Evolutionary conservation across 805 yeast genomes (phyloP), one percentile per base, ranked within the genome.

Genomic region (Phaffomyces antillensis): DNA sequence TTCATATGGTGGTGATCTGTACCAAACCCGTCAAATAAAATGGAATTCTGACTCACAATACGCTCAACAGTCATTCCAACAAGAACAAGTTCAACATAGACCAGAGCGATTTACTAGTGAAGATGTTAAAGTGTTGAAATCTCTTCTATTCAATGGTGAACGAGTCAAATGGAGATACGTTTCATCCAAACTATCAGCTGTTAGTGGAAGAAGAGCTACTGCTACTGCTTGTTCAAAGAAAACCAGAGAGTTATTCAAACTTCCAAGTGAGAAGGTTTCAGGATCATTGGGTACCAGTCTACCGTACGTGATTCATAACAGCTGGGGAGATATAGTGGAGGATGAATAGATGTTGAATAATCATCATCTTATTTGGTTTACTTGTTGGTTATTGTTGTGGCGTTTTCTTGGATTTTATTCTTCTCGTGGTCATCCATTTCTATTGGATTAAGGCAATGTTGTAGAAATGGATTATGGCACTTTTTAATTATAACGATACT

Each of bases 141-240:
- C 71, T 39, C 57, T 78, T 39, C 63, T 79, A 42, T 69, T 67
- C 20, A 63, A 70, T 5, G 83, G 78, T 4, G 84, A 78, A 51
- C 68, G 75, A 45, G 72, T 73, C 52, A 78, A 78, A 54, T 78
- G 84, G 84, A 73, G 74, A 55, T 77, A 68, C 53, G 70, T 79
- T 51, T 74, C 83, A 1, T 51, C 55, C 7, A 51, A 58, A 56
- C 43, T 76, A 65, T 53, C 71, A 68, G 37, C 71, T 66, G 33
- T 44, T 15, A 52, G 58, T 18, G 61, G 59, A 5, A 47, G 61
- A 47, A 41, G 60, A 30, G 58, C 61, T 10, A 73, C 81, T 5
- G 72, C 79, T 4, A 64, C 75, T 3, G 78, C 79, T 37, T 79
- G 81, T 39, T 68, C 68, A 39, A 74, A 72, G 51, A 79, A 78